Percentiles rank a stretch among this genome's conserved stretches.
phyloP scores from a whole-genome alignment of 169 alveolate genomes.

The Blepharisma undulans region DNA sequence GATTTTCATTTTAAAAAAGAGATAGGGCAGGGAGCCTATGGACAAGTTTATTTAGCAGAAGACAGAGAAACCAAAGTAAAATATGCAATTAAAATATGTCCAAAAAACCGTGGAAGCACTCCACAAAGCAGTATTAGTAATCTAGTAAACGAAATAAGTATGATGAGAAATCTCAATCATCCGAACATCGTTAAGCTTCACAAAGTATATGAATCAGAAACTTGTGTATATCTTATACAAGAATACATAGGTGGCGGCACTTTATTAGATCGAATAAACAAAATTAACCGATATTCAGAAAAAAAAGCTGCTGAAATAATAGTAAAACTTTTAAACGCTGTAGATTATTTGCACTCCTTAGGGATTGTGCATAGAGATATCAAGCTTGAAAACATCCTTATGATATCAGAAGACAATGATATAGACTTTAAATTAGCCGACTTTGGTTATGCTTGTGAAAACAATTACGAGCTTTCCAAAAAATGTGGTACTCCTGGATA shows the following conservation, averaged over 20 bases:
- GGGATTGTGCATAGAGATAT: constrained; percentile 82
- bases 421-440: constrained; percentile 6
- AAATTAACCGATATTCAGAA: constrained; percentile 47
- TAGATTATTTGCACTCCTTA: constrained; percentile 68
- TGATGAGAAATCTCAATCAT: constrained; percentile 68
- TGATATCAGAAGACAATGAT: not conserved
- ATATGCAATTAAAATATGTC: not conserved
- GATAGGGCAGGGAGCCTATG: not conserved
- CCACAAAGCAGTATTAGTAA: constrained; percentile 43
- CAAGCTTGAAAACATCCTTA: constrained; percentile 78
- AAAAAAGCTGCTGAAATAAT: constrained; percentile 48
- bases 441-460: not conserved
- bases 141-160: constrained; percentile 90
- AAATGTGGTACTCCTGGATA: constrained; percentile 89
- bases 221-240: constrained; percentile 44
- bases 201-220: constrained; percentile 10
- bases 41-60: constrained; percentile 5
- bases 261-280: constrained; percentile 46
- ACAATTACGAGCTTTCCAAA: not conserved
- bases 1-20: not conserved
- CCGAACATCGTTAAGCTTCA: constrained; percentile 7
- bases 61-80: not conserved
- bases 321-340: constrained; percentile 58
- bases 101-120: not conserved
- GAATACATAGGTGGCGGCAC: constrained; percentile 77